Base-by-base conservation (phyloP, 2,329 filamentous ascomycete genomes). In the Stagonosporopsis rhizophila region DNA sequence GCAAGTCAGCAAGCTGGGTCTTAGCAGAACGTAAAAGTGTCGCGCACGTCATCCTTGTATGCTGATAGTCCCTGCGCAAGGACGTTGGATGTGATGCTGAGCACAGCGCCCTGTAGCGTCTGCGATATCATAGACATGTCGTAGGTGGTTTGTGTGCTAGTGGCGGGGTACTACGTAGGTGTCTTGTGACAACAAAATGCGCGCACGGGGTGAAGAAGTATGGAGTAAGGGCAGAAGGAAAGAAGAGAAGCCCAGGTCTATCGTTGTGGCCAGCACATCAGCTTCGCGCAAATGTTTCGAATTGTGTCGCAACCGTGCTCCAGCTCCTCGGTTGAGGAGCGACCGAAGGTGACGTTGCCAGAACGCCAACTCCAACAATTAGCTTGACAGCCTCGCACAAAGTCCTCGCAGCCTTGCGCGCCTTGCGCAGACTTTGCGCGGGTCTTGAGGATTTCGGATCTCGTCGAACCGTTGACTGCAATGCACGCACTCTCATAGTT, bases 31-130 rank as follows among this genome's bases (percentile, higher is more conserved):
- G 40, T 28, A n/a, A 46, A 28, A n/a, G 20, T 44, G 32, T 44
- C 40, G 34, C 49, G 23, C 80, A 89, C 89, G 66, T 84, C 79
- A 37, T 77, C 75, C 66, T 82, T 83, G 66, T 88, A 87, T 7
- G 87, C 83, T 7, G 82, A 82, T 58, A 95, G 84, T 54, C 81
- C 78, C 75, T 95, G 91, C 9, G 90, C 91, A 44, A 94, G 76
- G 23, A 92, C 71, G 69, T 91, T 92, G 58, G 90, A 91, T 15
- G 87, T 78, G 45, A 85, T 85, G 60, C 83, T 85, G 32, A 94
- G 81, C 28, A 86, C 70, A 20, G 85, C 84, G 19, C 87, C 85
- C 77, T 93, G 89, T 45, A 89, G 58, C 41, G 74, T 76, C 47
- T 76, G 74, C 34, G 70, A 71, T 62, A 74, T 52, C 52, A 75